Percentiles rank a stretch among this genome's conserved stretches.
Evolutionary conservation across 1,284 basidiomycete genomes (phyloP).

Genomic region (Melampsora larici-populina): DNA sequence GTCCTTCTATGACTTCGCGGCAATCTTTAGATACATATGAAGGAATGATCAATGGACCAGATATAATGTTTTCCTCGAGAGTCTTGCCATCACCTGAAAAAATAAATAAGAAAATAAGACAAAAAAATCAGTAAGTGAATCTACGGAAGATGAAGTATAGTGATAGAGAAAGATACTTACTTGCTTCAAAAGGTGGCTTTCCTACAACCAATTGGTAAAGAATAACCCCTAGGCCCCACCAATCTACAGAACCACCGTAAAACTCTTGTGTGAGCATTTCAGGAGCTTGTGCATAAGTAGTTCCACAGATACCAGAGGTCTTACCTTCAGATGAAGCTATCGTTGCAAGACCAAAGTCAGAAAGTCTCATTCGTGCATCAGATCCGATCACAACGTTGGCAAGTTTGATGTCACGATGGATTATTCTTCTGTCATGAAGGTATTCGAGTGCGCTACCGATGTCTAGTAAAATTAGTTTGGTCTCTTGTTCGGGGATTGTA

Average conservation of each 20-base stretch:
- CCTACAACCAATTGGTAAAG: background rate
- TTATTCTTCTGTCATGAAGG: constrained; percentile 88
- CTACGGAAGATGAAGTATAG: too few relatives aligned
- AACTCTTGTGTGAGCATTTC: background rate
- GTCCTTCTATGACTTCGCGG: too few relatives aligned
- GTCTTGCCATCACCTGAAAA: too few relatives aligned
- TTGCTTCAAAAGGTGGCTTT: too few relatives aligned
- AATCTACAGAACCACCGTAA: constrained; percentile 7
- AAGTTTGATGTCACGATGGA: constrained; percentile 97
- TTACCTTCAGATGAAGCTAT: background rate
- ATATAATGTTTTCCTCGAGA: too few relatives aligned
- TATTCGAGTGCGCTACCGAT: constrained; percentile 69
- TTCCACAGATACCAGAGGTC: background rate
- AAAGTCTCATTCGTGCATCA: background rate
- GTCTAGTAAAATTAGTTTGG: too few relatives aligned
- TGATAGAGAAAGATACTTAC: too few relatives aligned
- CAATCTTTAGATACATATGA: too few relatives aligned
- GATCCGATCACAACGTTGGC: constrained; percentile 73
- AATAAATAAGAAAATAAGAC: too few relatives aligned
- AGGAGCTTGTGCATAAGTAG: constrained; percentile 13
- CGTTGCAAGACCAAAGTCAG: constrained; percentile 16
- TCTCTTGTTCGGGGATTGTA: too few relatives aligned
- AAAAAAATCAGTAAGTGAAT: too few relatives aligned
- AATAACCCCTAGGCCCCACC: constrained; percentile 31
- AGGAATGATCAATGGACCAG: too few relatives aligned